Evolutionary conservation across 2,329 filamentous ascomycete species (phyloP).

Genomic region (Colletotrichum sublineola): DNA sequence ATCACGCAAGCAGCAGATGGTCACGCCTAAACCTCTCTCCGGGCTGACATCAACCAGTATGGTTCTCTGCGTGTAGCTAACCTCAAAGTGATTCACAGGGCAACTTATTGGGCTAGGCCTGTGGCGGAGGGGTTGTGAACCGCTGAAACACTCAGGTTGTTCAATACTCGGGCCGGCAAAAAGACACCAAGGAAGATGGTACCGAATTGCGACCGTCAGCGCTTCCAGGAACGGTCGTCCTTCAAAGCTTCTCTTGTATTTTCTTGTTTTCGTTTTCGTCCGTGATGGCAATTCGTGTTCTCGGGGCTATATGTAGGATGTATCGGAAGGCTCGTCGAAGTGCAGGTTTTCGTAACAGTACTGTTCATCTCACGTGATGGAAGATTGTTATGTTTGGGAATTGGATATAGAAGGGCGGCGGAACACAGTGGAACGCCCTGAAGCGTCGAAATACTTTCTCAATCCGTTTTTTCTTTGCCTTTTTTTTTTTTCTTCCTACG

Average conservation of each 20-base stretch:
- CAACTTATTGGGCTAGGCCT: background rate
- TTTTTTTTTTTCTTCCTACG: background rate
- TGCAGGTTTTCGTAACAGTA: background rate
- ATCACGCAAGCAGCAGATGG: background rate
- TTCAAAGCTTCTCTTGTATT: background rate
- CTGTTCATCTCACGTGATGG: background rate
- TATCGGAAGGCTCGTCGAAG: background rate
- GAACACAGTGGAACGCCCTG: background rate
- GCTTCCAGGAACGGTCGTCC: background rate
- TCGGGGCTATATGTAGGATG: background rate
- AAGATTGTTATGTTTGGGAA: background rate
- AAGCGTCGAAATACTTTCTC: background rate
- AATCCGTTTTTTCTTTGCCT: background rate
- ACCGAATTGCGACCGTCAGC: background rate
- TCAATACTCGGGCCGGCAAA: background rate
- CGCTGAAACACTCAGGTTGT: background rate
- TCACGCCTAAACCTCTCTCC: background rate
- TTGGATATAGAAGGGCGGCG: background rate
- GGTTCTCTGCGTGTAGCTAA: background rate
- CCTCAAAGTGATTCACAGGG: background rate
- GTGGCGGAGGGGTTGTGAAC: background rate
- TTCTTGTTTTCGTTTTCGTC: background rate
- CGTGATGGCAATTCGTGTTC: background rate
- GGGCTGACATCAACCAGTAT: background rate
- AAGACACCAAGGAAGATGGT: background rate